phyloP scores from a whole-genome alignment of 2,329 filamentous ascomycete species.

The Botrytis sinoallii region DNA sequence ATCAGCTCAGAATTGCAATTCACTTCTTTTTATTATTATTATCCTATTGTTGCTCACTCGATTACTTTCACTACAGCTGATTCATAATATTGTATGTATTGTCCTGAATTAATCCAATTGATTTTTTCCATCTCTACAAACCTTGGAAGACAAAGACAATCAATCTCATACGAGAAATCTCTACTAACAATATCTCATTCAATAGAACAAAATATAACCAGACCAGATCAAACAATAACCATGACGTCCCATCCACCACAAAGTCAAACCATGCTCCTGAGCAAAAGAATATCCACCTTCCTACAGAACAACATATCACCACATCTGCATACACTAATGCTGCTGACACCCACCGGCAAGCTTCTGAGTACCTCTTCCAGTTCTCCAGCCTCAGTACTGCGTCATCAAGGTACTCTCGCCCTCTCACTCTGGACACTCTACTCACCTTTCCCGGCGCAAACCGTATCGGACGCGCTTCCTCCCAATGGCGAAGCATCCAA shows the following conservation, averaged over 20 bases:
- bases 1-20: background rate
- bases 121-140: background rate
- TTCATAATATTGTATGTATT: background rate
- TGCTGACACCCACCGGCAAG: slow-evolving; percentile 59
- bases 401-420: slow-evolving; percentile 62
- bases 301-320: slow-evolving; percentile 55
- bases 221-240: background rate
- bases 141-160: background rate
- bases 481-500: slow-evolving; percentile 8
- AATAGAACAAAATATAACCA: slow-evolving; percentile 27
- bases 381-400: slow-evolving; percentile 54
- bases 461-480: slow-evolving; percentile 20
- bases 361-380: slow-evolving; percentile 60
- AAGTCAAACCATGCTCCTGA: slow-evolving; percentile 50
- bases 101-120: background rate
- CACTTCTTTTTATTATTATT: background rate
- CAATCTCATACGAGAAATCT: background rate
- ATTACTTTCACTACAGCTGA: background rate
- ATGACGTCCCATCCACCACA: slow-evolving; percentile 25
- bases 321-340: slow-evolving; percentile 56
- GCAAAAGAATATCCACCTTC: slow-evolving; percentile 61
- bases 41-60: background rate
- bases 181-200: background rate
- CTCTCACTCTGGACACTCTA: slow-evolving; percentile 60
- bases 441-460: slow-evolving; percentile 40